phyloP scores from a whole-genome alignment of 2,329 filamentous ascomycete genomes.

The Fusarium sp. region DNA sequence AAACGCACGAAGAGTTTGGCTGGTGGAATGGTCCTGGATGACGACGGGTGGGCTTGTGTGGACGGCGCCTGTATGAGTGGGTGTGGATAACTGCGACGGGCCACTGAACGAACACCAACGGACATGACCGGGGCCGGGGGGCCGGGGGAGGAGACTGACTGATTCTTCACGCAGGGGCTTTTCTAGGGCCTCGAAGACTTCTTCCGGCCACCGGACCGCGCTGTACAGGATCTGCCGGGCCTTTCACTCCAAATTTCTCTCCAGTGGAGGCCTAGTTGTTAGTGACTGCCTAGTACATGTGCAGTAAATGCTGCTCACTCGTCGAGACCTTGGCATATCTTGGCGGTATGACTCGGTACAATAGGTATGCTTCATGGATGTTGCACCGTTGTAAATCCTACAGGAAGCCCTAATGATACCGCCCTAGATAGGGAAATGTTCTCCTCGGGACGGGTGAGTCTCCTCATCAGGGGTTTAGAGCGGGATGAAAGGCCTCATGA shows the following conservation, averaged over 20 bases:
- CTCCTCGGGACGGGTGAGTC: slow-evolving; percentile 4
- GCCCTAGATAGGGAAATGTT: slow-evolving; percentile 7
- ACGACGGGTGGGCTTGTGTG: slow-evolving; percentile 24
- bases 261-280: slow-evolving; percentile 27
- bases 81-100: slow-evolving; percentile 21
- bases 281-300: slow-evolving; percentile 1
- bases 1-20: slow-evolving; percentile 40
- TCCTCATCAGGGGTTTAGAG: slow-evolving; percentile 20
- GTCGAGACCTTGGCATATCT: slow-evolving; percentile 27
- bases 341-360: slow-evolving; percentile 27
- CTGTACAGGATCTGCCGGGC: slow-evolving; percentile 4
- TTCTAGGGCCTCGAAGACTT: slow-evolving; percentile 13
- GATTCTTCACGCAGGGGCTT: slow-evolving; percentile 3
- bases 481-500: slow-evolving; percentile 7
- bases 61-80: slow-evolving; percentile 19
- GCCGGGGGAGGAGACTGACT: not conserved
- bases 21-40: slow-evolving; percentile 18
- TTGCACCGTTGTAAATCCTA: slow-evolving; percentile 5
- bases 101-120: slow-evolving; percentile 17
- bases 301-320: slow-evolving; percentile 5
- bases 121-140: slow-evolving; percentile 28
- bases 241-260: slow-evolving; percentile 22
- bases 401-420: not conserved
- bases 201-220: slow-evolving; percentile 29
- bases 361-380: not conserved